A percentile compares a stretch with the other conserved stretches of the same genome.
These are phyloP conservation scores for Yamadazyma ubonensis DNA, from an alignment of 805 yeast genomes.

Conservation along the genomic window DNA sequence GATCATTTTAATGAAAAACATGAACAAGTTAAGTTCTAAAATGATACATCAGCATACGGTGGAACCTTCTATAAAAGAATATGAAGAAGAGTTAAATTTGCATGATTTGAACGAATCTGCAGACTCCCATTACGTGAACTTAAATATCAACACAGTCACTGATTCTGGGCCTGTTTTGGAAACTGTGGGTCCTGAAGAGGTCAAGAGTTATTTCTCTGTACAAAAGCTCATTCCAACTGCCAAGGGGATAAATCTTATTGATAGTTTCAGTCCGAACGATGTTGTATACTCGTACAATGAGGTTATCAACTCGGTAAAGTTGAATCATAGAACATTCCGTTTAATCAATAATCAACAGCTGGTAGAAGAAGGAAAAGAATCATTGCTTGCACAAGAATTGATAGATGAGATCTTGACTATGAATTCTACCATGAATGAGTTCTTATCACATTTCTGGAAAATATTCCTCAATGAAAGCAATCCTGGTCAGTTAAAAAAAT, in stretches of 20 bases:
- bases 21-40: slow-evolving; percentile 83
- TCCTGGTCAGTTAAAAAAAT: slow-evolving; percentile 37
- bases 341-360: slow-evolving; percentile 11
- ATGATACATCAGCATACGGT: slow-evolving; percentile 48
- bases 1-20: slow-evolving; percentile 74
- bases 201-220: slow-evolving; percentile 1
- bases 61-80: slow-evolving; percentile 17
- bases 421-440: slow-evolving; percentile 42
- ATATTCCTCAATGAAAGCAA: slow-evolving; percentile 35
- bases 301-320: slow-evolving; percentile 30
- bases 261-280: slow-evolving; percentile 30
- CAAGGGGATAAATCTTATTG: slow-evolving; percentile 18
- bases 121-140: slow-evolving; percentile 29
- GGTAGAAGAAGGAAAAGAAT: slow-evolving; percentile 2
- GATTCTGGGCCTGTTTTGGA: slow-evolving; percentile 1
- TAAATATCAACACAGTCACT: slow-evolving; percentile 28
- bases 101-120: slow-evolving; percentile 38
- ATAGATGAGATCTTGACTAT: slow-evolving; percentile 36
- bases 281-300: slow-evolving; percentile 34
- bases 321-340: slow-evolving; percentile 34
- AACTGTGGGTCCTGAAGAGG: not conserved
- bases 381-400: slow-evolving; percentile 2
- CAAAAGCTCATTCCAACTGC: slow-evolving; percentile 15
- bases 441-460: slow-evolving; percentile 45
- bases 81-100: slow-evolving; percentile 31